These are phyloP conservation scores for Thalassiosira allenii DNA, from an alignment of 352 stramenopile species.

Conservation along the genomic window DNA sequence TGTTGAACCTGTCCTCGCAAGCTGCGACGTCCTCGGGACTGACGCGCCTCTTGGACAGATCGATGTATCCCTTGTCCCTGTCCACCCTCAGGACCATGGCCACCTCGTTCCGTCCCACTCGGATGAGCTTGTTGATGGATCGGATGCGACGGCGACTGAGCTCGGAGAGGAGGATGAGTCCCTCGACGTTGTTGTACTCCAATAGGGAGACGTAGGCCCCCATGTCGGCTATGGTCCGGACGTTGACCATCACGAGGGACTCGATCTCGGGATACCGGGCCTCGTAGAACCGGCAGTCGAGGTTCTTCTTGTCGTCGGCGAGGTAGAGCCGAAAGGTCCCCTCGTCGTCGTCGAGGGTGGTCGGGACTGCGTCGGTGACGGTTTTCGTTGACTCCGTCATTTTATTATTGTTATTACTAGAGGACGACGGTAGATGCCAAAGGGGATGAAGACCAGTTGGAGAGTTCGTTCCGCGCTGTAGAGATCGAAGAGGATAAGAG, in stretches of 20 bases:
- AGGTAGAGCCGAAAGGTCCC: conserved; percentile 85
- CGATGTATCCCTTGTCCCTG: conserved; percentile 71
- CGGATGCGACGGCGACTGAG: conserved; percentile 98
- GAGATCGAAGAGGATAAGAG: too few species aligned
- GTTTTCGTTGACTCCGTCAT: too few species aligned
- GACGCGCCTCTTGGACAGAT: conserved; percentile 87
- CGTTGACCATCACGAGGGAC: conserved; percentile 96
- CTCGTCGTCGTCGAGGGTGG: conserved; percentile 54
- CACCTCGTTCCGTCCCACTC: conserved; percentile 90
- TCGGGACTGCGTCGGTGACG: conserved; percentile 49
- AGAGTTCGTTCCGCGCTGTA: too few species aligned
- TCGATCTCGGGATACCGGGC: conserved; percentile 96
- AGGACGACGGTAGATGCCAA: too few species aligned
- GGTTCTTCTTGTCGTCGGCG: conserved; percentile 83
- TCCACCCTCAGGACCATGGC: conserved; percentile 74
- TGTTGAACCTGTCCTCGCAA: conserved; percentile 98
- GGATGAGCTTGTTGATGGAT: conserved; percentile 99
- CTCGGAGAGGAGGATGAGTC: conserved; percentile 99
- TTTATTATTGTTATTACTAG: too few species aligned
- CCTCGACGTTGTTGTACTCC: conserved; percentile 99
- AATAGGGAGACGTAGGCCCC: conserved; percentile 99
- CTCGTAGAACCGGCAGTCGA: conserved; percentile 90
- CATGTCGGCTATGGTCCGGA: conserved; percentile 99
- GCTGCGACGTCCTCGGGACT: conserved; percentile 98
- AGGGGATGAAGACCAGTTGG: too few species aligned